Evolutionary conservation across 139 green algal genomes (phyloP), one percentile per base, ranked within the genome.

Genomic region (Chlorella sp.): DNA sequence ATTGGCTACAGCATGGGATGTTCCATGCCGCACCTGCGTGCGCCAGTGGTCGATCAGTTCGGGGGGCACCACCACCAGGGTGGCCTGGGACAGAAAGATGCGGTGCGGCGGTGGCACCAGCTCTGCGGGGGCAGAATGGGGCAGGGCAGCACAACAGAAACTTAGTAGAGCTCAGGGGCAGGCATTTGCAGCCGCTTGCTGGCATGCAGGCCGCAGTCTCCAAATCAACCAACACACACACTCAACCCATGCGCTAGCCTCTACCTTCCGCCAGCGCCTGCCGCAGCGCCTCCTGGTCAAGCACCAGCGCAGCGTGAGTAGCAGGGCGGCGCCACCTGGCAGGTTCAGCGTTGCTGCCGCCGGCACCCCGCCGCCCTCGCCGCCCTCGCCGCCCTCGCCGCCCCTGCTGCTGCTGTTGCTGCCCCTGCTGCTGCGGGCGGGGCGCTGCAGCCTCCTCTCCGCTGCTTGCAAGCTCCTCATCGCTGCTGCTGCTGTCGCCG

Each of bases 31-130:
- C 97, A 88, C 20, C 72, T 47, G 23, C 78, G 25, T 16, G 20
- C 65, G 74, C 97, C 97, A 99, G 86, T 99, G 97, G 26, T 88
- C 80, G 13, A 99, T 92, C 7, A 99, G 93, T 2, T 86, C 92
- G 0, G 80, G 18, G 12, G 97, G 97, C 25, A 99, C 93, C 38
- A 99, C 92, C 30, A 99, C 87, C 81, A 99, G 89, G 16, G 97
- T 99, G 63, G 97, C 96, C 1, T 80, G 64, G 0, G 96, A 98
- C 64, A 99, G 73, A 78, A 91, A 98, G 55, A 98, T 80, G 28
- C 60, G 69, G 72, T 81, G 57, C 28, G 57, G 28, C 23, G 56
- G 47, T 23, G 69, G 28, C 38, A 36, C 51, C 21, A 74, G 62
- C 21, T 84, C 86, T 85, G 83, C 38, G 70, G 17, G 3, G 26